Evolutionary conservation across 2,329 filamentous ascomycete species (phyloP), one percentile per base, ranked within the genome.

Genomic region (Hypoxylon sp.): DNA sequence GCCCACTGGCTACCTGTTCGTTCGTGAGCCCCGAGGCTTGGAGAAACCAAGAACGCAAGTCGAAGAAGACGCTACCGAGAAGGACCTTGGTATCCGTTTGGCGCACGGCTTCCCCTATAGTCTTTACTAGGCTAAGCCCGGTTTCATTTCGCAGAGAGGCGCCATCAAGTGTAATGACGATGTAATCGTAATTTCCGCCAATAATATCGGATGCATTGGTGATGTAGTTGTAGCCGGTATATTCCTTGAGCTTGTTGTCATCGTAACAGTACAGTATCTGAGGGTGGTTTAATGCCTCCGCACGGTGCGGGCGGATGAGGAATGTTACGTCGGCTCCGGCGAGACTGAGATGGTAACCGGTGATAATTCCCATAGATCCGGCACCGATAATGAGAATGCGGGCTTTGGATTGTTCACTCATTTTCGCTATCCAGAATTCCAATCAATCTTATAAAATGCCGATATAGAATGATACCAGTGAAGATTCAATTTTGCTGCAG

Each of bases 251-350:
- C 29, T 42, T n/a, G 58, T 69, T 69, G 61, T 69, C 62, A 7
- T 69, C 62, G 29, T 66, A 66, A 27, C 62, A 66, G 27, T 69
- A 69, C 2, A 69, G 62, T 19, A 69, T 56, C 24, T 69, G 66
- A 19, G 66, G 66, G 21, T 32, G 52, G 24, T 39, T 52, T 15
- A 69, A 42, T 11, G 48, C 24, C 21, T 66, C 55, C n/a, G 35
- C 54, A 29, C 62, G 62, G 17, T 60, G 62, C 5, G 62, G 62
- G n/a, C 66, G 66, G 35, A 69, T 19, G 54, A 69, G 66, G 47
- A 69, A 69, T 5, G 66, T 69, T 35, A 69, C 66, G 10, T 69
- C 58, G 47, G 46, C 62, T 44, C 58, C 62, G 13, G 62, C 66
- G 37, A 52, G 37, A 48, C 50, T 42, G 11, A 69, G 58, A 44